Percentiles rank a stretch among this genome's conserved stretches.
Conservation (phyloP, 1,139 yeast genomes). For the Williopsis jadinii region DNA sequence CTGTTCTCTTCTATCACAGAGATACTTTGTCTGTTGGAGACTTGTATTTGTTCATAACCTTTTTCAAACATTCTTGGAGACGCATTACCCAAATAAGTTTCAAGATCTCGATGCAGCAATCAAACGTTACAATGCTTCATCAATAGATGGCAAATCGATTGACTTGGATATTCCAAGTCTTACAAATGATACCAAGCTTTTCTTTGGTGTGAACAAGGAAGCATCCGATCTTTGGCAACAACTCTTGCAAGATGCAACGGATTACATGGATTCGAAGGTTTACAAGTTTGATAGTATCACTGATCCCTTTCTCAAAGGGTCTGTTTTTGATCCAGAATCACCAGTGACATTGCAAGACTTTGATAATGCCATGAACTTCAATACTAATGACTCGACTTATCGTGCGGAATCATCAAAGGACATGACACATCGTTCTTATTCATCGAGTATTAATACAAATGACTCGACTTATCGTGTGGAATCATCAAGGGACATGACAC, state of each 20-base stretch:
- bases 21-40: constrained; percentile 23
- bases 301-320: constrained; percentile 18
- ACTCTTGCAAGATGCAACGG: constrained; percentile 15
- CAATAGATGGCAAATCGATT: not conserved
- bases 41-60: constrained; percentile 10
- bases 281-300: constrained; percentile 12
- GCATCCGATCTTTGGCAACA: constrained; percentile 11
- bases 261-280: constrained; percentile 18
- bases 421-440: no score
- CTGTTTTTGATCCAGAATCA: not conserved
- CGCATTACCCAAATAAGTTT: constrained; percentile 14
- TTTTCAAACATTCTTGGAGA: constrained; percentile 13
- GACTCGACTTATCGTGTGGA: no score
- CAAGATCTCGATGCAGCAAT: constrained; percentile 7
- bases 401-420: no score
- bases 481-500: no score
- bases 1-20: constrained; percentile 11
- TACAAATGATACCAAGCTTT: not conserved
- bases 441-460: no score
- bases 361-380: not conserved
- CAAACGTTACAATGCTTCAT: constrained; percentile 2
- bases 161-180: constrained; percentile 1
- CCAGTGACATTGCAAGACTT: constrained; percentile 5
- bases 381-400: no score
- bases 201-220: not conserved